phyloP scores from a whole-genome alignment of 106 monocot species.

The Dendrobium catenatum region DNA sequence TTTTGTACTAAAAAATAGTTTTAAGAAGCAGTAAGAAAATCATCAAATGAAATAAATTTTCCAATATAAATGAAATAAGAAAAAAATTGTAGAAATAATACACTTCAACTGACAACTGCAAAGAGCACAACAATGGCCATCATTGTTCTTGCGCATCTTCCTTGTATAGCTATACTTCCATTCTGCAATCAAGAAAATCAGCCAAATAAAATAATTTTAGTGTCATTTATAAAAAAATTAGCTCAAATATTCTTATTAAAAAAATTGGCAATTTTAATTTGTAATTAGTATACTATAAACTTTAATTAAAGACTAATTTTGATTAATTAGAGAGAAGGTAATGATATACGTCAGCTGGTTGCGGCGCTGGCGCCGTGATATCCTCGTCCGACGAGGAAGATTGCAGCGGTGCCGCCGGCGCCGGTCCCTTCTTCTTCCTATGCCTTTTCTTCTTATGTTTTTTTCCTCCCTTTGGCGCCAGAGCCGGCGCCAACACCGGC shows the following conservation, averaged over 20 bases:
- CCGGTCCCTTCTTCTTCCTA: conserved; percentile 35
- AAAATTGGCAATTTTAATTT: too few species aligned
- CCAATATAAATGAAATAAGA: neutral
- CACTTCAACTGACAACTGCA: neutral
- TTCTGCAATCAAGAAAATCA: conserved; percentile 18
- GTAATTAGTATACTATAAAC: too few species aligned
- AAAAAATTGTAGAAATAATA: neutral
- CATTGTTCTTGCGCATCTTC: conserved; percentile 10
- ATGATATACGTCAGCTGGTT: conserved; percentile 19
- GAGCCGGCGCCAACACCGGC: conserved; percentile 23
- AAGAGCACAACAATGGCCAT: conserved; percentile 19
- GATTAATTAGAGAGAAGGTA: too few species aligned
- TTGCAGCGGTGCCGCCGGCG: conserved; percentile 32
- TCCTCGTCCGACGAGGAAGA: conserved; percentile 20
- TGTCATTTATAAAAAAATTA: too few species aligned
- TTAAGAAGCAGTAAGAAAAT: too few species aligned
- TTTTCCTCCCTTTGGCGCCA: conserved; percentile 26
- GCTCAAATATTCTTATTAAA: too few species aligned
- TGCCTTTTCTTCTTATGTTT: conserved; percentile 44
- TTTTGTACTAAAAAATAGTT: too few species aligned
- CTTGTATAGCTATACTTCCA: conserved; percentile 13
- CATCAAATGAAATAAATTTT: too few species aligned
- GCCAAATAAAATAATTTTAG: too few species aligned
- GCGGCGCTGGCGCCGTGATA: conserved; percentile 26
- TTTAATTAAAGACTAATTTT: too few species aligned